These are phyloP conservation scores for Tylopilus felleus DNA, from an alignment of 768 basidiomycete species.

Conservation along the genomic window DNA sequence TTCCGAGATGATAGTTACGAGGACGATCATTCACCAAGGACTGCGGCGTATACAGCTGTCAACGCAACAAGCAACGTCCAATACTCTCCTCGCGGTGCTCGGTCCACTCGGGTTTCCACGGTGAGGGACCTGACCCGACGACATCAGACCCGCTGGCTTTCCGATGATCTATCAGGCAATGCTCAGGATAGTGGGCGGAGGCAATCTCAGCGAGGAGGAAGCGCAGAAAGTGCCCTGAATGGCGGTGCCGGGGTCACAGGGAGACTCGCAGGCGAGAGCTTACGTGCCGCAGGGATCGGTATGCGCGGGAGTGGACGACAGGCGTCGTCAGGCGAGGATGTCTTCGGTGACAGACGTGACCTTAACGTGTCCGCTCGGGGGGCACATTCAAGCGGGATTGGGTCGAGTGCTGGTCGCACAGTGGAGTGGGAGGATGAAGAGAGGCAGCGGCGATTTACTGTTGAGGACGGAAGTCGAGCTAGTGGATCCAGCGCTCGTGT, in stretches of 20 bases:
- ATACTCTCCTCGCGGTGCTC: constrained; percentile 29
- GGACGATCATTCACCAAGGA: constrained; percentile 22
- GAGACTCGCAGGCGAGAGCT: constrained; percentile 60
- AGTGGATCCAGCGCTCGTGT: constrained; percentile 23
- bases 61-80: constrained; percentile 22
- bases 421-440: constrained; percentile 28
- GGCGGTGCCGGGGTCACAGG: constrained; percentile 41
- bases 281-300: constrained; percentile 68
- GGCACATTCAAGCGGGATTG: constrained; percentile 11
- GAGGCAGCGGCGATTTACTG: constrained; percentile 14
- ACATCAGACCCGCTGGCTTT: constrained; percentile 53
- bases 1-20: constrained; percentile 25
- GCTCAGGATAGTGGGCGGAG: constrained; percentile 39
- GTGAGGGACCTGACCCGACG: constrained; percentile 47
- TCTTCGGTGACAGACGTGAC: constrained; percentile 32
- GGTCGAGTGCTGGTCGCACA: constrained; percentile 5
- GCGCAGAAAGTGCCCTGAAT: constrained; percentile 62
- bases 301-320: constrained; percentile 32
- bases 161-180: constrained; percentile 42
- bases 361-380: constrained; percentile 13
- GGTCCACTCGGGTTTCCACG: constrained; percentile 40
- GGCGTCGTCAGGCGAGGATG: constrained; percentile 33
- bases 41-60: constrained; percentile 21
- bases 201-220: constrained; percentile 61
- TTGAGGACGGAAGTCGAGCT: constrained; percentile 22